These are phyloP conservation scores for Grigorovia humatica DNA, from an alignment of 805 yeast species.

Conservation along the genomic window DNA sequence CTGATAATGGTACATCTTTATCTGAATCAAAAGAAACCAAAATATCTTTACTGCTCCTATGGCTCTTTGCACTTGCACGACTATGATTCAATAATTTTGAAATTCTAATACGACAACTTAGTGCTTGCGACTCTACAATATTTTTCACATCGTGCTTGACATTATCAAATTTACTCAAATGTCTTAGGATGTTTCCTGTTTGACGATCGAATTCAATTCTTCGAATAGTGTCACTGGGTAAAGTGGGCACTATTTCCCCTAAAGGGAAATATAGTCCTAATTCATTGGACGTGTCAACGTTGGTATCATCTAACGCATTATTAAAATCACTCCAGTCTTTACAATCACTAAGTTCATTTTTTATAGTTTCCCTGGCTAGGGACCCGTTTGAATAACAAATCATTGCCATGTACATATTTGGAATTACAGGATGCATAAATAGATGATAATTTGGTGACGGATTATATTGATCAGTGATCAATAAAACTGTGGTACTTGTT, in stretches of 20 bases:
- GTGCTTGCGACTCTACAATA: conserved; percentile 78
- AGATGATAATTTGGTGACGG: conserved; percentile 79
- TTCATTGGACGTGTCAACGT: conserved; percentile 35
- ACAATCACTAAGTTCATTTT: conserved; percentile 38
- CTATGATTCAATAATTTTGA: conserved; percentile 51
- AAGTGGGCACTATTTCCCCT: conserved; percentile 87
- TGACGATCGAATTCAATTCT: conserved; percentile 35
- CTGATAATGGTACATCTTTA: conserved; percentile 12
- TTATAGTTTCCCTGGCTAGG: conserved; percentile 67
- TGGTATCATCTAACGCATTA: conserved; percentile 28
- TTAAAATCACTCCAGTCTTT: conserved; percentile 49
- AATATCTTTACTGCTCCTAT: neutral
- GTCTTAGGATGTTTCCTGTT: conserved; percentile 20
- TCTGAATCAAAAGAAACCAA: conserved; percentile 30
- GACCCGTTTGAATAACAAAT: conserved; percentile 89
- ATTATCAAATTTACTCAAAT: conserved; percentile 35
- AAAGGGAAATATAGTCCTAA: conserved; percentile 79
- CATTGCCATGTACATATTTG: conserved; percentile 82
- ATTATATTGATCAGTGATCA: conserved; percentile 65
- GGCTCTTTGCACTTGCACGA: neutral
- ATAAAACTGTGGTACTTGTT: conserved; percentile 80
- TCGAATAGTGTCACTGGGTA: conserved; percentile 45
- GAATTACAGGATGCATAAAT: conserved; percentile 77
- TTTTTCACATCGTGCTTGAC: conserved; percentile 57
- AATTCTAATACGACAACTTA: conserved; percentile 70